Evolutionary conservation across 805 yeast species (phyloP), one percentile per base, ranked within the genome.

Genomic region (Kodamaea neixiangensis): DNA sequence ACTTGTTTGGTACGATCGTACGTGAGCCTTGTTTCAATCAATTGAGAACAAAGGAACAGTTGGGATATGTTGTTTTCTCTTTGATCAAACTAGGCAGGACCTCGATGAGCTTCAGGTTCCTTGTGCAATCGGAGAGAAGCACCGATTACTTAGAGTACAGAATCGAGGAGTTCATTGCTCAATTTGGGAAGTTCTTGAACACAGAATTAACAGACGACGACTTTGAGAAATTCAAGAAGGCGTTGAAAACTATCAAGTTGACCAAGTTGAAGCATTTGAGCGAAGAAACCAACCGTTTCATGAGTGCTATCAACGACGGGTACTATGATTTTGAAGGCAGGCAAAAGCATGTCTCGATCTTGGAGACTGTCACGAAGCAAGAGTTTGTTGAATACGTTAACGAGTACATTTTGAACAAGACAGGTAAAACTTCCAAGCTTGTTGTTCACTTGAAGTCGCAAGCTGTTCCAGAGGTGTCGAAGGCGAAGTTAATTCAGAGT

Each of bases 41-140:
- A 55, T 77, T 93, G 51, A 81, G 99, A 68, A 93, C 99, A 5
- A 86, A 89, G 60, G 98, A 93, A 70, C 98, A 94, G 67, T 77
- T 93, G 29, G 99, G 99, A 1, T 93, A 93, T 62, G 91, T 93
- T 55, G 99, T 93, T 0, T 90, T 89, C 63, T 83, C 94, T 41
- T 88, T 96, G 0, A 71, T 79, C 20, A 74, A 86, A 54, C 77
- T 77, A 53, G 80, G 89, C 2, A 80, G 96, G 62, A 85, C 94
- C 18, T 80, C 86, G 5, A 77, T 81, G 63, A 92, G 93, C 11
- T 79, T 83, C 57, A 77, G 94, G 60, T 68, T 94, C 11, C 72
- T 92, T 57, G 78, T 92, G 46, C 99, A 93, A 71, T 85, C 94
- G 53, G 97, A 90, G 65, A 82, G 86, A 64, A 69, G 89, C 1